A percentile compares a stretch with the other conserved stretches of the same genome.
phyloP scores from a whole-genome alignment of 805 yeast genomes.

The Monosporozyma unispora region DNA sequence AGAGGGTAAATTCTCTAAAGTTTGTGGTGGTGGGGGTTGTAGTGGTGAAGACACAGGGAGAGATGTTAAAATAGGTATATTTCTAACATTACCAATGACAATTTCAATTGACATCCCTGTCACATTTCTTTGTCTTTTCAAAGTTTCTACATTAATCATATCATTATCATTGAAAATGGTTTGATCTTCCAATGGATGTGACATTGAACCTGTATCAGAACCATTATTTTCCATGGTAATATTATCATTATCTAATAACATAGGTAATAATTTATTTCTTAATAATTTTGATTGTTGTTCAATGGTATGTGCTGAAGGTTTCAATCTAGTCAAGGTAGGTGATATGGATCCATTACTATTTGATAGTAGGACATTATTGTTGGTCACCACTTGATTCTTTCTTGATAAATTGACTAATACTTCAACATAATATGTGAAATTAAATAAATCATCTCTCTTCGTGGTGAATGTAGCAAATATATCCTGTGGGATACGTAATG shows the following conservation, averaged over 20 bases:
- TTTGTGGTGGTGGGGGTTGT: neutral
- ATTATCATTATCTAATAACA: neutral
- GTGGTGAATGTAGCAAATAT: constrained; percentile 77
- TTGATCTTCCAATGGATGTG: constrained; percentile 9
- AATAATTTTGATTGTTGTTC: neutral
- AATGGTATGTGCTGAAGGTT: neutral
- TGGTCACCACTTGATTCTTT: constrained; percentile 33
- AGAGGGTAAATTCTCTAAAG: neutral
- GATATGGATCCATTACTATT: neutral
- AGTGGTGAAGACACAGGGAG: neutral
- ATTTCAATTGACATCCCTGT: constrained; percentile 75
- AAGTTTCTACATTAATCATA: constrained; percentile 70
- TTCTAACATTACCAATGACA: constrained; percentile 51
- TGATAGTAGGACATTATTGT: neutral
- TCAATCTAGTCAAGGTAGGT: neutral
- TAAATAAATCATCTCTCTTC: constrained; percentile 42
- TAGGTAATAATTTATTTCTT: neutral
- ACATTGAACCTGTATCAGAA: constrained; percentile 6
- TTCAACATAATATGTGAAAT: constrained; percentile 80
- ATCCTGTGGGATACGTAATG: constrained; percentile 69
- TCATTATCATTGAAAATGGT: constrained; percentile 25
- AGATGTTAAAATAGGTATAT: neutral
- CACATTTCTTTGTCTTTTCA: constrained; percentile 68
- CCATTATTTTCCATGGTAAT: constrained; percentile 3
- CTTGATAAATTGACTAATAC: constrained; percentile 74